Evolutionary conservation across 164 flowering plant species (phyloP), one percentile per base, ranked within the genome.

Genomic region (Dillenia turbinata): DNA sequence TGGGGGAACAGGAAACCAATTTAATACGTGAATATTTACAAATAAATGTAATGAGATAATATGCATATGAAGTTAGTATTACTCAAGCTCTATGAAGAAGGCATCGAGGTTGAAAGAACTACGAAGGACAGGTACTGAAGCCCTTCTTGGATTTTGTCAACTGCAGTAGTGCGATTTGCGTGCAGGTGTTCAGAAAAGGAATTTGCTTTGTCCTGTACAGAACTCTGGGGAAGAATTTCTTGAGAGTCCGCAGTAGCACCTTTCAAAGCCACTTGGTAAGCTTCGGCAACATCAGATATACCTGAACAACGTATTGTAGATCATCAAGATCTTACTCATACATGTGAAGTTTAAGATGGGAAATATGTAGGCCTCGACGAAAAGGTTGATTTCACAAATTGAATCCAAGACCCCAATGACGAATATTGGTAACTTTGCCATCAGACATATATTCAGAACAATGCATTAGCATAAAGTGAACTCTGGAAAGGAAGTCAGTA

Each of bases 201-300:
- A 56, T 67, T 72, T 43, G 81, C 91, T 72, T 88, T 91, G 5
- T 94, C 93, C 62, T 81, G 85, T 40, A 89, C 63, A 10, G 91
- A 81, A 60, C 75, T 69, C 49, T 77, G 66, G 19, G 77, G 72
- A 61, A 69, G 71, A 46, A 62, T 74, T 14, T 76, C 82, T 5
- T 62, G 80, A 52, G 80, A 80, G 57, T 86, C 89, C 8, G 74
- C 71, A 63, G 81, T 62, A 15, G 77, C 81, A 59, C 72, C 76
- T 73, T 79, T 88, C 2, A 86, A 70, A 47, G 96, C 97, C 40
- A 78, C 88, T 62, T 58, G 53, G 69, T 83, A 91, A 15, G 93
- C 90, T 77, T 84, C 96, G 12, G 82, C 78, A 5, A 94, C 93
- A 63, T 94, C 97, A 14, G 95, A 83, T 64, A 94, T 84, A 65